phyloP scores from a whole-genome alignment of 2,329 filamentous ascomycete species.

The Mycosphaerella arachidis region DNA sequence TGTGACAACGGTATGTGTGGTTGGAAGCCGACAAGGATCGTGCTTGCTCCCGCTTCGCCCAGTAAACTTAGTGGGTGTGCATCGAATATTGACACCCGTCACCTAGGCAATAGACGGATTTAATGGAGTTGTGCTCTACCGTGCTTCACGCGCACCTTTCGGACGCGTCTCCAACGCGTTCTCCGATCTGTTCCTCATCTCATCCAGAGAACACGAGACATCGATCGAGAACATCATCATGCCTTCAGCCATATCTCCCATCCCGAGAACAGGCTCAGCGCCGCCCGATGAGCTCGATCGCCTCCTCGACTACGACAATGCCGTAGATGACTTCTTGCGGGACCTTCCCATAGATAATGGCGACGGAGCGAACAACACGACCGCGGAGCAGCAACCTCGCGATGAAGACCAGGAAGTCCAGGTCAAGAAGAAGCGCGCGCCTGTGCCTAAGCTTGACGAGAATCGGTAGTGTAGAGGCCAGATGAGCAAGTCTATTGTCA shows the following conservation, averaged over 20 bases:
- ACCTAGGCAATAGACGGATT: too few relatives aligned
- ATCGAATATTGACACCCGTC: too few relatives aligned
- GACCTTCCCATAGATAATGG: slow-evolving; percentile 41
- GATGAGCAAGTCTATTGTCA: neutral
- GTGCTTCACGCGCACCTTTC: slow-evolving; percentile 4
- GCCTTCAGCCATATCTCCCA: slow-evolving; percentile 28
- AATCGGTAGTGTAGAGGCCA: slow-evolving; percentile 49
- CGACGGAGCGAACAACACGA: slow-evolving; percentile 37
- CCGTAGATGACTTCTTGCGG: slow-evolving; percentile 47
- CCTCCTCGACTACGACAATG: slow-evolving; percentile 72
- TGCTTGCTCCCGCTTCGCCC: too few relatives aligned
- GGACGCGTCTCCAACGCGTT: slow-evolving; percentile 8
- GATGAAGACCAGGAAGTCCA: slow-evolving; percentile 86
- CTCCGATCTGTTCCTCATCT: neutral
- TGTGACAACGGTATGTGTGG: neutral
- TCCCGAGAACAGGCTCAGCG: slow-evolving; percentile 14
- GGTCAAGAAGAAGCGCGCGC: slow-evolving; percentile 69
- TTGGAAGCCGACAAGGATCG: neutral
- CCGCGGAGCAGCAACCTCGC: slow-evolving; percentile 34
- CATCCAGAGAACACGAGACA: neutral
- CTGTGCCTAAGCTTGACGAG: slow-evolving; percentile 84
- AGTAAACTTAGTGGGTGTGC: too few relatives aligned
- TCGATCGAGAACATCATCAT: slow-evolving; percentile 20
- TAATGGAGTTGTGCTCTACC: neutral
- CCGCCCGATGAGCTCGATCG: slow-evolving; percentile 54